Conservation (phyloP, 148 eudicot species). For the Oxyria digyna region DNA sequence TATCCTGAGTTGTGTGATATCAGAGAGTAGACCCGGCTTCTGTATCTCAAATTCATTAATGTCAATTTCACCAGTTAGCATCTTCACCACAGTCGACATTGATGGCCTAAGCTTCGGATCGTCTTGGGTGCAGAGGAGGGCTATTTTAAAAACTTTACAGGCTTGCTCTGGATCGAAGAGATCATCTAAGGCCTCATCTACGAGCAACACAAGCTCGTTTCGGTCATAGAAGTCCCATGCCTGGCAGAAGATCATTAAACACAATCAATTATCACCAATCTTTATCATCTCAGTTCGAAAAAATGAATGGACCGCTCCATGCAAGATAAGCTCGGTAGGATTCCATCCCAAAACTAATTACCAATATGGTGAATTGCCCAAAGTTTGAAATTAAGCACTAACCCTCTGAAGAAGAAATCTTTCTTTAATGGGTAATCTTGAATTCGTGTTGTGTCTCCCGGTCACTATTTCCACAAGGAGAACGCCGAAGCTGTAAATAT, state of each 20-base stretch:
- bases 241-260: slow-evolving; percentile 10
- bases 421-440: slow-evolving; percentile 32
- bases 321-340: no score
- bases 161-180: slow-evolving; percentile 30
- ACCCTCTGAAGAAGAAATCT: slow-evolving; percentile 44
- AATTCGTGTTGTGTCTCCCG: slow-evolving; percentile 40
- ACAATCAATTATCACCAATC: not conserved
- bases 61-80: slow-evolving; percentile 21
- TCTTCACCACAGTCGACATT: slow-evolving; percentile 38
- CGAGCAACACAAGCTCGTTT: slow-evolving; percentile 20
- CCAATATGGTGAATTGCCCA: no score
- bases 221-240: slow-evolving; percentile 26
- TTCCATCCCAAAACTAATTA: no score
- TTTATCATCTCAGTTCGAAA: no score
- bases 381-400: slow-evolving; percentile 5
- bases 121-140: slow-evolving; percentile 47
- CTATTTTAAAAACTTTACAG: slow-evolving; percentile 27
- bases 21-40: slow-evolving; percentile 36
- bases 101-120: slow-evolving; percentile 37
- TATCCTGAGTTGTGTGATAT: slow-evolving; percentile 24
- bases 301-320: no score
- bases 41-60: slow-evolving; percentile 15
- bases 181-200: slow-evolving; percentile 26
- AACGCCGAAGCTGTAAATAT: slow-evolving; percentile 42
- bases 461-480: slow-evolving; percentile 41